phyloP scores from a whole-genome alignment of 73 alveolate genomes.

The Tetrahymena malaccensis region DNA sequence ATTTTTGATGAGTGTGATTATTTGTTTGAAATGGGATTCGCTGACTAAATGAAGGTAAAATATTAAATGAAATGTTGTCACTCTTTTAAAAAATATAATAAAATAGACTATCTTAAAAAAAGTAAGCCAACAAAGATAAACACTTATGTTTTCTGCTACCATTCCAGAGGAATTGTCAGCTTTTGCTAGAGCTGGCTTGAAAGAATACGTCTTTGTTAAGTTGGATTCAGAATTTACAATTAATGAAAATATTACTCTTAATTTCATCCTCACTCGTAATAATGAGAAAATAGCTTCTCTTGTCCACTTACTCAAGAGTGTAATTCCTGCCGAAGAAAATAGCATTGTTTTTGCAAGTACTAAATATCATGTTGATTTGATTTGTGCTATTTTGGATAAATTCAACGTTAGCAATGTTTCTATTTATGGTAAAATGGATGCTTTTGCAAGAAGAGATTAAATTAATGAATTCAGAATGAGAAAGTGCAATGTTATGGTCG shows the following conservation, averaged over 20 bases:
- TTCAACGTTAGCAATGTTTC: slow-evolving; percentile 67
- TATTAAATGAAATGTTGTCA: background rate
- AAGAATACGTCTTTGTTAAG: slow-evolving; percentile 82
- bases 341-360: slow-evolving; percentile 93
- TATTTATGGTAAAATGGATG: slow-evolving; percentile 91
- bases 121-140: slow-evolving; percentile 74
- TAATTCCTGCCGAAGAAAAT: slow-evolving; percentile 29
- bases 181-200: slow-evolving; percentile 88
- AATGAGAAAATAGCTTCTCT: slow-evolving; percentile 82
- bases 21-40: slow-evolving; percentile 92
- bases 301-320: slow-evolving; percentile 50
- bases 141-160: slow-evolving; percentile 92
- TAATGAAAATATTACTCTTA: slow-evolving; percentile 80
- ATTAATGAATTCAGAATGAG: slow-evolving; percentile 69
- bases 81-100: no score
- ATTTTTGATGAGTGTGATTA: slow-evolving; percentile 95
- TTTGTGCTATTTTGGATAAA: slow-evolving; percentile 63
- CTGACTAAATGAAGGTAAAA: slow-evolving; percentile 78
- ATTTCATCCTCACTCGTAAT: slow-evolving; percentile 67
- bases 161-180: slow-evolving; percentile 82
- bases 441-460: slow-evolving; percentile 76
- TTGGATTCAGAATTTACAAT: slow-evolving; percentile 86
- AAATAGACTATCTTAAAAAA: slow-evolving; percentile 12
- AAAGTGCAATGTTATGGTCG: slow-evolving; percentile 73
- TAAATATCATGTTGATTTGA: slow-evolving; percentile 85